Conservation (phyloP, 768 basidiomycete genomes). For the Tulasnella sp. region DNA sequence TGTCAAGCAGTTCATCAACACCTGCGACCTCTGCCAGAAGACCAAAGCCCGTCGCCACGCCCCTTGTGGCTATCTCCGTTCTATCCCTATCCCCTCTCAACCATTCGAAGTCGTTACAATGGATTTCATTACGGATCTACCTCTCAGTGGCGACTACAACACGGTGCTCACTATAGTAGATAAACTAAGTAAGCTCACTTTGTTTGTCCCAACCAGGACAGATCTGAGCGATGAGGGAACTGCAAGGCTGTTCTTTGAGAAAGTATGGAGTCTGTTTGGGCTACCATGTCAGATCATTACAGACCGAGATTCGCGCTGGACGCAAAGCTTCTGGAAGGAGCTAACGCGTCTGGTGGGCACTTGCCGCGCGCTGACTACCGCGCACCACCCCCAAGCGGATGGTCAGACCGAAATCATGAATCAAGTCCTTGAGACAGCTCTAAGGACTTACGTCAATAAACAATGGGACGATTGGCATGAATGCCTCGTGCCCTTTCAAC, state of each 20-base stretch:
- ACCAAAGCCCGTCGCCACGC: constrained; percentile 11
- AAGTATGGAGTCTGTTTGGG: too few relatives aligned
- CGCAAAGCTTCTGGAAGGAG: too few relatives aligned
- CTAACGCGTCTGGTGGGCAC: too few relatives aligned
- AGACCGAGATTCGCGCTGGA: too few relatives aligned
- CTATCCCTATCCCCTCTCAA: constrained; percentile 29
- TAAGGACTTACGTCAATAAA: too few relatives aligned
- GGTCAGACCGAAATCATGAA: too few relatives aligned
- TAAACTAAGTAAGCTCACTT: constrained; percentile 35
- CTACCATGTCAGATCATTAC: too few relatives aligned
- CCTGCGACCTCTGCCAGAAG: constrained; percentile 37
- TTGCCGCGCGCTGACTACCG: too few relatives aligned
- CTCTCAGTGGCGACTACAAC: constrained; percentile 17
- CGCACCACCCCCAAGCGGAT: too few relatives aligned
- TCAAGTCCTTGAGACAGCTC: too few relatives aligned
- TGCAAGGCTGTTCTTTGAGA: constrained; percentile 33
- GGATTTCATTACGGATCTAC: constrained; percentile 40
- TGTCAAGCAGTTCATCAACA: constrained; percentile 37
- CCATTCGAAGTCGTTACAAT: constrained; percentile 34
- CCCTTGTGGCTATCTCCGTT: constrained; percentile 27
- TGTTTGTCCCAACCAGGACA: constrained; percentile 33
- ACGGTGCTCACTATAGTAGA: constrained; percentile 35
- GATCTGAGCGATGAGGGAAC: constrained; percentile 6
- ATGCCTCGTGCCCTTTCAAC: too few relatives aligned
- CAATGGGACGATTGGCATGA: too few relatives aligned